These are phyloP conservation scores for Ceriops zippeliana DNA, from an alignment of 345 rosid species.

Conservation along the genomic window DNA sequence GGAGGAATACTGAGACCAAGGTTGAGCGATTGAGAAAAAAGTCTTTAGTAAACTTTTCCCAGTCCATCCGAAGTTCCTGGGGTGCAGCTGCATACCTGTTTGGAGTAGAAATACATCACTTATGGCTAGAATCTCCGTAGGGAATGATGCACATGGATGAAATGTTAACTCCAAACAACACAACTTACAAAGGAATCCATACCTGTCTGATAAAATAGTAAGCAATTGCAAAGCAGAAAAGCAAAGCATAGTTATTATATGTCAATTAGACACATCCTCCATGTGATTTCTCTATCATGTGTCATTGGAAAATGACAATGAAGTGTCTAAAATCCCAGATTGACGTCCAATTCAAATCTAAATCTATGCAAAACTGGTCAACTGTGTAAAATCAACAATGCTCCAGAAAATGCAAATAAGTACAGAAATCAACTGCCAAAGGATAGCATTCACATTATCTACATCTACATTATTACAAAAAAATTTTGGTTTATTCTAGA, in stretches of 20 bases:
- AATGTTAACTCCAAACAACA: not conserved
- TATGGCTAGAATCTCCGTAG: conserved; percentile 2
- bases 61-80: conserved; percentile 68
- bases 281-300: not conserved
- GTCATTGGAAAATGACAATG: not conserved
- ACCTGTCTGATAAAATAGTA: not conserved
- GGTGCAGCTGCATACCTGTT: conserved; percentile 93
- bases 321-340: not conserved
- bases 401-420: no score
- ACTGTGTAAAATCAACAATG: no score
- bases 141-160: not conserved
- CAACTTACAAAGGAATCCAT: not conserved
- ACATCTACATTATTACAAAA: no score
- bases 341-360: not conserved
- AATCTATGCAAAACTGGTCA: not conserved
- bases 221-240: not conserved
- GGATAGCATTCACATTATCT: no score
- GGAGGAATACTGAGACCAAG: conserved; percentile 81
- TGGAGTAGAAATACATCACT: not conserved
- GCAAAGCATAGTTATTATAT: not conserved
- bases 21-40: conserved; percentile 83
- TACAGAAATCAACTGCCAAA: no score
- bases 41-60: conserved; percentile 80
- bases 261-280: not conserved
- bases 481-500: not conserved